Evolutionary conservation across 2,329 filamentous ascomycete species (phyloP).

Genomic region (Orbilia brochopaga): DNA sequence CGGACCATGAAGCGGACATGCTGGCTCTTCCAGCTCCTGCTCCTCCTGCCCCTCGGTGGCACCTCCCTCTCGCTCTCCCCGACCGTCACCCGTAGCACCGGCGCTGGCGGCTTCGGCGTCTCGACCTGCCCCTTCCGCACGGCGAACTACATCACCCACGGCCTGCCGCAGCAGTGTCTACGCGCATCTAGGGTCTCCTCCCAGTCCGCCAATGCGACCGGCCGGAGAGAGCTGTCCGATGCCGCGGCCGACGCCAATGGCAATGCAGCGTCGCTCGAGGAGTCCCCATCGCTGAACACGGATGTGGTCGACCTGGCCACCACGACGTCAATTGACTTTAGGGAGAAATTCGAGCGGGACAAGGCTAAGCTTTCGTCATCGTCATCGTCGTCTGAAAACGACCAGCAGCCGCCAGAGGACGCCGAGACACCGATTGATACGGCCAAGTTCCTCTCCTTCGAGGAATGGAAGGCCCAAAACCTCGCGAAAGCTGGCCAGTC

Average conservation of each 20-base stretch:
- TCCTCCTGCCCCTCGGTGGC: conserved; percentile 16
- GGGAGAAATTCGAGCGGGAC: conserved; percentile 25
- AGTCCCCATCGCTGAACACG: conserved; percentile 26
- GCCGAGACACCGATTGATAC: conserved; percentile 73
- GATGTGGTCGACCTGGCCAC: conserved; percentile 33
- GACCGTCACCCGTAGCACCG: conserved; percentile 32
- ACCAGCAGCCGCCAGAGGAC: conserved; percentile 59
- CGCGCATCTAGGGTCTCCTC: conserved; percentile 59
- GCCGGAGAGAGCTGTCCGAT: conserved; percentile 16
- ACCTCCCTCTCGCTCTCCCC: conserved; percentile 27
- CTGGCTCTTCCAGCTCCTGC: conserved; percentile 42
- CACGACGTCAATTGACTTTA: conserved; percentile 36
- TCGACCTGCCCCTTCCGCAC: conserved; percentile 66
- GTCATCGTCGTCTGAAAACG: conserved; percentile 13
- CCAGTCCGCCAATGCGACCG: conserved; percentile 23
- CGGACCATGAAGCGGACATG: conserved; percentile 51
- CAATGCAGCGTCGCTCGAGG: conserved; percentile 12
- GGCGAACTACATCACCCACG: conserved; percentile 82
- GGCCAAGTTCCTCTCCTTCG: conserved; percentile 89
- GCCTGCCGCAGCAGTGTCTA: conserved; percentile 76
- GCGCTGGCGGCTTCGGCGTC: conserved; percentile 12
- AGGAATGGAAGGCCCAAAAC: conserved; percentile 97
- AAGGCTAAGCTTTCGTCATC: conserved; percentile 1
- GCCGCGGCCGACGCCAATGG: conserved; percentile 21
- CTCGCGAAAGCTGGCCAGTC: conserved; percentile 82